A percentile compares a stretch with the other conserved stretches of the same genome.
These are phyloP conservation scores for Sinapis alba DNA, from an alignment of 441 rosid genomes.

Conservation along the genomic window DNA sequence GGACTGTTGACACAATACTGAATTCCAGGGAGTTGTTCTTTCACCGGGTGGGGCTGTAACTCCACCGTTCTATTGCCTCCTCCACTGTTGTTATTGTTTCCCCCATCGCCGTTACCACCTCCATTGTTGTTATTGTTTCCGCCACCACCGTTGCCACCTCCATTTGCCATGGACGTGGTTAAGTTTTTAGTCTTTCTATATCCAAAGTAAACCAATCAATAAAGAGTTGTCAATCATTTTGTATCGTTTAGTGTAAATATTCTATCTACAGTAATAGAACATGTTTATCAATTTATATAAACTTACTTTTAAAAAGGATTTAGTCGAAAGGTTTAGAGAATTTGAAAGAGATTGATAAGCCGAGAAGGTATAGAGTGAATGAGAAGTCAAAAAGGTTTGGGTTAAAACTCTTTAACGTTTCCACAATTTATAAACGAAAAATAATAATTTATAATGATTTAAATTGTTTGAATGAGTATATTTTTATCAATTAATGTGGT, in stretches of 20 bases:
- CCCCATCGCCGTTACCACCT: conserved; percentile 2
- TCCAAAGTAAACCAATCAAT: neutral
- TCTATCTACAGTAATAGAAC: neutral
- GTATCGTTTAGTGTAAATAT: neutral
- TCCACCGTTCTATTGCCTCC: conserved; percentile 44
- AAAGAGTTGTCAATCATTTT: neutral
- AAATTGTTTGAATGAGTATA: neutral
- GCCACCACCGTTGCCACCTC: neutral
- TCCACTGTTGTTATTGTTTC: conserved; percentile 30
- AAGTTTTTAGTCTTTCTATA: neutral
- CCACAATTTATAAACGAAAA: neutral
- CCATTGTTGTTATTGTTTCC: neutral
- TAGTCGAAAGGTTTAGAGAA: neutral
- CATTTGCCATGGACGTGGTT: conserved; percentile 10
- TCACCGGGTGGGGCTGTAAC: conserved; percentile 64
- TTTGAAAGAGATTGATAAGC: neutral
- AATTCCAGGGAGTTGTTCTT: conserved; percentile 67
- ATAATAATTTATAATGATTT: neutral
- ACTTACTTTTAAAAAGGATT: neutral
- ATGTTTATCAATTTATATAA: neutral
- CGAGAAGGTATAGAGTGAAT: neutral
- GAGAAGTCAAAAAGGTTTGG: neutral
- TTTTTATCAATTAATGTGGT: conserved; percentile 10
- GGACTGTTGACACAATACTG: conserved; percentile 70
- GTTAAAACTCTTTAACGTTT: neutral